Percentiles rank a stretch among this genome's conserved stretches.
phyloP scores from a whole-genome alignment of 2,329 filamentous ascomycete genomes.

The Penicillium frequentans region DNA sequence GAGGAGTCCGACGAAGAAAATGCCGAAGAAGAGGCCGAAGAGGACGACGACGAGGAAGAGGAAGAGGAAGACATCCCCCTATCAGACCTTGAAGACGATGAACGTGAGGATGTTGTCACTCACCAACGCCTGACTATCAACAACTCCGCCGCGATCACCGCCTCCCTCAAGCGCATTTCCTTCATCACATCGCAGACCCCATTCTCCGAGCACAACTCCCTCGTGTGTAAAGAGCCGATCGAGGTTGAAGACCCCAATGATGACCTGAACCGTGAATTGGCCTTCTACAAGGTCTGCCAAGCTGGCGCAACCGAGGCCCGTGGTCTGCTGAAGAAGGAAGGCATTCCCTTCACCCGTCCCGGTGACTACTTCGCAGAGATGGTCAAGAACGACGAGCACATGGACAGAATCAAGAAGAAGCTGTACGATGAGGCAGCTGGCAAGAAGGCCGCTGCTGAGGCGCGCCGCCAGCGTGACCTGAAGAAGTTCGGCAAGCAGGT shows the following conservation, averaged over 20 bases:
- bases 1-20: not conserved
- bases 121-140: constrained; percentile 96
- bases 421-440: constrained; percentile 85
- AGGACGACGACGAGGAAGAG: constrained; percentile 53
- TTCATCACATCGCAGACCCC: constrained; percentile 62
- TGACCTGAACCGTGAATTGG: constrained; percentile 86
- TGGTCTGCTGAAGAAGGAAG: constrained; percentile 74
- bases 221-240: constrained; percentile 68
- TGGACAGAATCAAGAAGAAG: constrained; percentile 94
- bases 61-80: constrained; percentile 87
- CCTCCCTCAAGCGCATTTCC: constrained; percentile 69
- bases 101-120: constrained; percentile 81
- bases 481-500: constrained; percentile 99
- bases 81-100: constrained; percentile 79
- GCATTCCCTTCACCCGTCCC: constrained; percentile 81
- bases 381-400: constrained; percentile 97
- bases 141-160: constrained; percentile 83
- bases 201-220: constrained; percentile 80
- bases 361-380: constrained; percentile 98
- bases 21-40: not conserved
- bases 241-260: constrained; percentile 82
- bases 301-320: constrained; percentile 75
- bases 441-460: constrained; percentile 91
- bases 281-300: constrained; percentile 88
- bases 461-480: constrained; percentile 85